These are phyloP conservation scores for Croton laevigatus DNA, from an alignment of 441 rosid species.

Conservation along the genomic window DNA sequence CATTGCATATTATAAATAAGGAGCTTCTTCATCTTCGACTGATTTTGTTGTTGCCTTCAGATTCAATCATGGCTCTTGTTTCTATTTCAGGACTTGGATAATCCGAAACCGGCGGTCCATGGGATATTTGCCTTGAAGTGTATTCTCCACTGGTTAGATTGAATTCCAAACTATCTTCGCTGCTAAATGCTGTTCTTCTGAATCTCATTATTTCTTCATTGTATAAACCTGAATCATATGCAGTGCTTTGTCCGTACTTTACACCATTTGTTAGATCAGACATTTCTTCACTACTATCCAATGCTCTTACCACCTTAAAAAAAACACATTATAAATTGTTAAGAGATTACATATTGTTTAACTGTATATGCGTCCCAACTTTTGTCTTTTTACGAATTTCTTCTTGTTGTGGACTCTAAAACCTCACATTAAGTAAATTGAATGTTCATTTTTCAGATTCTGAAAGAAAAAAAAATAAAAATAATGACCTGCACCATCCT, in stretches of 20 bases:
- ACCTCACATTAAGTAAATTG: too few relatives aligned
- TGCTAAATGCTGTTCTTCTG: slow-evolving; percentile 61
- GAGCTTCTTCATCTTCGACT: not conserved
- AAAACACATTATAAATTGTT: too few relatives aligned
- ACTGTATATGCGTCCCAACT: too few relatives aligned
- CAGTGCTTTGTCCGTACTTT: slow-evolving; percentile 71
- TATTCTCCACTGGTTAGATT: slow-evolving; percentile 43
- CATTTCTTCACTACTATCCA: slow-evolving; percentile 52
- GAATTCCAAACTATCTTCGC: slow-evolving; percentile 39
- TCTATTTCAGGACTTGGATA: slow-evolving; percentile 48
- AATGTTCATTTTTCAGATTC: not conserved
- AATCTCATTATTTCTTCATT: slow-evolving; percentile 61
- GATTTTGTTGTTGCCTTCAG: not conserved
- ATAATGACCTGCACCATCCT: slow-evolving; percentile 76
- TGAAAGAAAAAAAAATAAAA: not conserved
- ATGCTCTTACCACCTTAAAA: slow-evolving; percentile 66
- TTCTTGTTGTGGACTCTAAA: too few relatives aligned
- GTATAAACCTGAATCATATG: slow-evolving; percentile 67
- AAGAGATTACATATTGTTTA: too few relatives aligned
- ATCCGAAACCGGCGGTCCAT: not conserved
- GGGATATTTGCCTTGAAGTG: slow-evolving; percentile 38
- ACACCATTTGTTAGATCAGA: slow-evolving; percentile 73
- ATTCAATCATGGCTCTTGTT: slow-evolving; percentile 38
- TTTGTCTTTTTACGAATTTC: too few relatives aligned
- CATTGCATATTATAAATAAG: too few relatives aligned